Conservation (phyloP, 495 filamentous ascomycete species). For the Sordaria brevicollis region DNA sequence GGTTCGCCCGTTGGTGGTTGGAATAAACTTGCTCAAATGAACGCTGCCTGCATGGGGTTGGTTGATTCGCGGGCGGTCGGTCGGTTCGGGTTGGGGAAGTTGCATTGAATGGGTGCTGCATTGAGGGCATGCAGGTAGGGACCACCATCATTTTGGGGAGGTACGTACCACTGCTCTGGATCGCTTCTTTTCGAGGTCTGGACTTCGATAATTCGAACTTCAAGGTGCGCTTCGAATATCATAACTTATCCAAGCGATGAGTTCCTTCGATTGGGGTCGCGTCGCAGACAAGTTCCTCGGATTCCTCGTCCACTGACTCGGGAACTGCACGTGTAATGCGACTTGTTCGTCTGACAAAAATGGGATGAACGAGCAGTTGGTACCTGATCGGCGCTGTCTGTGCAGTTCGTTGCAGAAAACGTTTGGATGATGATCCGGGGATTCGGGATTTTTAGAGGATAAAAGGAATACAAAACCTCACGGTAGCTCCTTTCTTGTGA, state of each 20-base stretch:
- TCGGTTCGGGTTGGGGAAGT: background rate
- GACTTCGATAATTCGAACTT: background rate
- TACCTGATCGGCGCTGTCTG: background rate
- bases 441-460: background rate
- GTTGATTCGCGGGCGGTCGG: too few relatives aligned
- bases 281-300: background rate
- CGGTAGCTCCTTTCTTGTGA: background rate
- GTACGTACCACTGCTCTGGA: background rate
- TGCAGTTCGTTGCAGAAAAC: background rate
- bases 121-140: background rate
- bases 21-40: conserved; percentile 8
- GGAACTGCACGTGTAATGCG: background rate
- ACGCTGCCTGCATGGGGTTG: background rate
- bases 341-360: background rate
- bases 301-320: background rate
- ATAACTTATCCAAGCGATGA: background rate
- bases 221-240: background rate
- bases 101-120: background rate
- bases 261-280: background rate
- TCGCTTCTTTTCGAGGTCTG: background rate
- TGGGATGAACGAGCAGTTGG: background rate
- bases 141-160: background rate
- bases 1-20: background rate
- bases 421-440: background rate
- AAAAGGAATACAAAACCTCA: background rate